Conservation (phyloP, 805 yeast species). For the Candida jianshihensis region DNA sequence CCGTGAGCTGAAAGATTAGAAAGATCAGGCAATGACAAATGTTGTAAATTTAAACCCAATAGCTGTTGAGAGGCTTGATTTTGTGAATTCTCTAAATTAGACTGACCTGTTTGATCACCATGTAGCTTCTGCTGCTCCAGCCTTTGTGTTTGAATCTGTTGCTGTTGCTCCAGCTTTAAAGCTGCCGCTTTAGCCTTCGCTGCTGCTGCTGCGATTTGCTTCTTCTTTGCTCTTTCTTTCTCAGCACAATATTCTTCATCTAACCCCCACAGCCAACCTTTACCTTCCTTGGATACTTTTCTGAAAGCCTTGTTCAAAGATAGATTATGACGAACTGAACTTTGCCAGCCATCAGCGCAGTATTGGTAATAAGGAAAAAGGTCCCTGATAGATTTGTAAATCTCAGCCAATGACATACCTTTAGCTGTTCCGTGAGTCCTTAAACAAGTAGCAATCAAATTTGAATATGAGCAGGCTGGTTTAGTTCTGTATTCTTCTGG, state of each 20-base stretch:
- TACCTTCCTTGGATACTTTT: slow-evolving; percentile 79
- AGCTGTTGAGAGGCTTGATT: no score
- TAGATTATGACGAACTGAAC: slow-evolving; percentile 83
- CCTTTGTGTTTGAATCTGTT: slow-evolving; percentile 11
- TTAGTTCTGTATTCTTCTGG: slow-evolving; percentile 83
- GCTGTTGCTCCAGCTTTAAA: slow-evolving; percentile 32
- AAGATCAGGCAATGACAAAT: background rate
- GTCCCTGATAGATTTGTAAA: slow-evolving; percentile 80
- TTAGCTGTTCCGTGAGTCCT: slow-evolving; percentile 56
- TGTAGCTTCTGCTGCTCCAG: slow-evolving; percentile 21
- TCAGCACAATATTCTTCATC: slow-evolving; percentile 82
- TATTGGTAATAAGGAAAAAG: slow-evolving; percentile 86
- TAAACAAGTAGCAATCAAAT: slow-evolving; percentile 73
- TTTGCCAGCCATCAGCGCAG: slow-evolving; percentile 98
- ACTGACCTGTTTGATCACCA: background rate
- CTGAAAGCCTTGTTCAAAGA: slow-evolving; percentile 80
- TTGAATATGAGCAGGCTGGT: slow-evolving; percentile 77
- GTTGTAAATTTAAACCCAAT: background rate
- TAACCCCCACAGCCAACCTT: slow-evolving; percentile 91
- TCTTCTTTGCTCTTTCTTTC: slow-evolving; percentile 66
- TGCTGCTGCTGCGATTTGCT: slow-evolving; percentile 58
- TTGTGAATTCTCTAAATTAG: no score
- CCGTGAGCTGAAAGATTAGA: background rate
- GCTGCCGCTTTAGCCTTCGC: slow-evolving; percentile 53
- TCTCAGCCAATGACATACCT: slow-evolving; percentile 80